Conservation (phyloP, 2,329 filamentous ascomycete species). For the Phialocephala sp. region DNA sequence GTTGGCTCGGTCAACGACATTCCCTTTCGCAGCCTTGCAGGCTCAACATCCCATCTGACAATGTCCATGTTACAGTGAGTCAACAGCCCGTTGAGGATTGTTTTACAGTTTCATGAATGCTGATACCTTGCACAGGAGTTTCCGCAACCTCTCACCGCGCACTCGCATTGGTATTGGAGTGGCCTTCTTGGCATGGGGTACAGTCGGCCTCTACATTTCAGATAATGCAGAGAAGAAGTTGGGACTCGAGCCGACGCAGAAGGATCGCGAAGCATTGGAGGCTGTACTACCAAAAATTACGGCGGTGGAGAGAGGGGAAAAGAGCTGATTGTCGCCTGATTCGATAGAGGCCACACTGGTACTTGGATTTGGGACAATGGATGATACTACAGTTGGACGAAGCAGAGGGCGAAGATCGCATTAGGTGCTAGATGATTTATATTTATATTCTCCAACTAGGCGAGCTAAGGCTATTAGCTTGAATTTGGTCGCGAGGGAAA, state of each 20-base stretch:
- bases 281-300: constrained; percentile 66
- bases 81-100: not conserved
- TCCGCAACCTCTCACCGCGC: constrained; percentile 72
- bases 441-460: no score
- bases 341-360: not conserved
- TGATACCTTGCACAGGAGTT: constrained; percentile 47
- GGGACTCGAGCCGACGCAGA: constrained; percentile 73
- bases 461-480: no score
- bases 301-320: constrained; percentile 57
- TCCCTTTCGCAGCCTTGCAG: not conserved
- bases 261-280: constrained; percentile 72
- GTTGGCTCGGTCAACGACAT: not conserved
- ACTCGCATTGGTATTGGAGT: constrained; percentile 75
- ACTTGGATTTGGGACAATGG: not conserved
- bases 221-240: constrained; percentile 76
- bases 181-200: constrained; percentile 78
- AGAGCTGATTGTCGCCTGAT: not conserved
- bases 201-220: constrained; percentile 73
- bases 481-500: no score
- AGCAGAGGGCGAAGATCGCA: no score
- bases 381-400: not conserved
- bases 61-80: constrained; percentile 1
- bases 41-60: not conserved
- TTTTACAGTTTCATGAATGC: not conserved
- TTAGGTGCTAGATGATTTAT: no score